Evolutionary conservation across 768 basidiomycete species (phyloP).

Genomic region (Podaxis carcinomalis): DNA sequence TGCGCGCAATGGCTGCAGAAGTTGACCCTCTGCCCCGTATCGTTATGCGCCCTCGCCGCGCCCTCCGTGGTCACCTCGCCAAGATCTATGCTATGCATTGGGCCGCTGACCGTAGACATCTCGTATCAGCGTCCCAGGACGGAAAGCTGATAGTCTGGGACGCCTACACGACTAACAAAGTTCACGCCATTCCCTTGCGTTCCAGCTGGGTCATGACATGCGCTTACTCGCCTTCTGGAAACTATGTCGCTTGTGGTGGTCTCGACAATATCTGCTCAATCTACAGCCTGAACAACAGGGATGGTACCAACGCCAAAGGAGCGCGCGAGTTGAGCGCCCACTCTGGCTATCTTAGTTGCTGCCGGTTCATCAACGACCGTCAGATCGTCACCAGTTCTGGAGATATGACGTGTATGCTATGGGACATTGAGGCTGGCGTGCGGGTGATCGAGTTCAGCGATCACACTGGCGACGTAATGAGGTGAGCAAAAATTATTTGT

Average conservation of each 20-base stretch:
- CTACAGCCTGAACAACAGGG: constrained; percentile 87
- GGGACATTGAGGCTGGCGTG: constrained; percentile 98
- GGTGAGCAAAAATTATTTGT: constrained; percentile 40
- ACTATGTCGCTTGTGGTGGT: constrained; percentile 97
- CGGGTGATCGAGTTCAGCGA: constrained; percentile 98
- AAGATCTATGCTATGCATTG: constrained; percentile 99
- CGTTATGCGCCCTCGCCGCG: constrained; percentile 93
- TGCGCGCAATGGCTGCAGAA: constrained; percentile 97
- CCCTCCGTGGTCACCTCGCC: constrained; percentile 94
- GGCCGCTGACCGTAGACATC: constrained; percentile 94
- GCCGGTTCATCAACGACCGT: constrained; percentile 96
- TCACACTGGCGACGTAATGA: constrained; percentile 99
- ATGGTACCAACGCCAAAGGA: constrained; percentile 75
- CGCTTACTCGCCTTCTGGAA: constrained; percentile 95
- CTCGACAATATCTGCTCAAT: constrained; percentile 99
- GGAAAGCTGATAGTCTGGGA: constrained; percentile 99
- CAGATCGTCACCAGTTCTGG: constrained; percentile 98
- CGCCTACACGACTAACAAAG: constrained; percentile 99
- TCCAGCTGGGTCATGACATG: constrained; percentile 99
- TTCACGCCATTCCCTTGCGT: constrained; percentile 96
- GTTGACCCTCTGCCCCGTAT: constrained; percentile 94
- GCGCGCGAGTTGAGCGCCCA: constrained; percentile 96
- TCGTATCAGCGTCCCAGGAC: constrained; percentile 99
- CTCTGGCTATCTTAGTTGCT: constrained; percentile 97
- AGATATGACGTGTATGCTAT: constrained; percentile 99